Conservation (phyloP, 2,329 filamentous ascomycete genomes). For the Cordyceps farinosa region DNA sequence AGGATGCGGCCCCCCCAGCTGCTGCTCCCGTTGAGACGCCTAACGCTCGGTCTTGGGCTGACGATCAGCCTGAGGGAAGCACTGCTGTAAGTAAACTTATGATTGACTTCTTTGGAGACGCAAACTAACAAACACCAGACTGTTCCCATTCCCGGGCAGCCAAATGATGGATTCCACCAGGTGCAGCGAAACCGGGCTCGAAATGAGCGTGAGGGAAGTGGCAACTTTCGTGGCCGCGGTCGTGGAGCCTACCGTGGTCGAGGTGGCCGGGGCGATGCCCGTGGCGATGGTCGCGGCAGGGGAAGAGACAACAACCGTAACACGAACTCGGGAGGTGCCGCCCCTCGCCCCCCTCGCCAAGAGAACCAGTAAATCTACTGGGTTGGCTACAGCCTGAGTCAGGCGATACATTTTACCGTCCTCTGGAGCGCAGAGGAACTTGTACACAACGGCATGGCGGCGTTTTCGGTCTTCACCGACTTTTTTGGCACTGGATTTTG, state of each 20-base stretch:
- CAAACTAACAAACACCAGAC: constrained; percentile 19
- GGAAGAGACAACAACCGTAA: constrained; percentile 37
- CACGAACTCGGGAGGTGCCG: constrained; percentile 28
- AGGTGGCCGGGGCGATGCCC: constrained; percentile 48
- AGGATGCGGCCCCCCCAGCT: constrained; percentile 62
- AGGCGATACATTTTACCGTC: constrained; percentile 30
- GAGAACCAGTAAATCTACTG: constrained; percentile 36
- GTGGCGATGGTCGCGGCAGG: constrained; percentile 46
- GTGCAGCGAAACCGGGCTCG: constrained; percentile 61
- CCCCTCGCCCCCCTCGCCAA: constrained; percentile 36
- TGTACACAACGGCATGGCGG: constrained; percentile 41
- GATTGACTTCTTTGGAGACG: not conserved
- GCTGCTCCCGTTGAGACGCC: constrained; percentile 45
- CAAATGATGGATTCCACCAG: constrained; percentile 68
- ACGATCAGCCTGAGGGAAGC: constrained; percentile 63
- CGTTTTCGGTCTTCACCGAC: constrained; percentile 28
- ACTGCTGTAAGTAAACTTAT: constrained; percentile 37
- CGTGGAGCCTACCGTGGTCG: constrained; percentile 51
- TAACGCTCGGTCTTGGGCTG: constrained; percentile 70
- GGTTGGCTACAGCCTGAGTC: constrained; percentile 24
- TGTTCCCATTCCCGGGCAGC: constrained; percentile 35
- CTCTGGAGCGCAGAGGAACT: constrained; percentile 29
- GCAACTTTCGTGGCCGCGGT: constrained; percentile 39
- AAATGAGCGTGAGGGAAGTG: constrained; percentile 49
- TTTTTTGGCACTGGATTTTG: constrained; percentile 16